Base-by-base conservation (phyloP, 2,329 filamentous ascomycete genomes). In the Arthrobotrys sinensis region DNA sequence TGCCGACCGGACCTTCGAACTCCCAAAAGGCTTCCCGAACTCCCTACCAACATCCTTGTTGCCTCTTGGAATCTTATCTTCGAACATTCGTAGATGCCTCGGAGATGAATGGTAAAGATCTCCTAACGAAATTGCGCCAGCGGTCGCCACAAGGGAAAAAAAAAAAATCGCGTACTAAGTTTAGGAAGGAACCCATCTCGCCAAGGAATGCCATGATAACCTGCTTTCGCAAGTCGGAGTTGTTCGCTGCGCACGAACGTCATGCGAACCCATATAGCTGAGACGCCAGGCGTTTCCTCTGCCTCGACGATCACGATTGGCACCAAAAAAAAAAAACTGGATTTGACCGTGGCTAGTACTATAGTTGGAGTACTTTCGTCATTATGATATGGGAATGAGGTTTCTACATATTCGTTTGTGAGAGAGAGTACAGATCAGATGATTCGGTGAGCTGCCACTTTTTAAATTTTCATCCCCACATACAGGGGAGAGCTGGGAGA, bases 151-250 rank as follows among this genome's bases (percentile, higher is more conserved):
- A 43, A 16, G 66, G 50, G 45, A 14, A 45, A 36, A 48, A 43
- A 16, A 67, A 32, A 63, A 40, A 28, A 53, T 67, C 62, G 70
- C 62, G 62, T 75, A 43, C 72, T 64, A 69, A 69, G 64, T 76
- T 76, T 69, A 64, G 64, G 57, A 34, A 50, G 46, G 40, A 46
- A 50, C 16, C 53, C 43, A 60, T 43, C n/a, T 48, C 55, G 48
- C 65, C 65, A 68, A 68, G 65, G 38, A 52, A 14, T 55, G 38
- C 43, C 28, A 38, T 10, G 50, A 55, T 34, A 57, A 60, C 65
- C 24, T 69, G 65, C 64, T 40, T 67, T 67, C 63, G 63, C 46
- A 36, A 21, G 43, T 19, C 36, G 28, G 45, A 32, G 53, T 40
- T 57, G 34, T 34, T 68, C 48, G 32, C 48, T 16, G 64, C 48